Base-by-base conservation (phyloP, 192 early-diverging fungal genomes). In the Anaeromyces robustus region DNA sequence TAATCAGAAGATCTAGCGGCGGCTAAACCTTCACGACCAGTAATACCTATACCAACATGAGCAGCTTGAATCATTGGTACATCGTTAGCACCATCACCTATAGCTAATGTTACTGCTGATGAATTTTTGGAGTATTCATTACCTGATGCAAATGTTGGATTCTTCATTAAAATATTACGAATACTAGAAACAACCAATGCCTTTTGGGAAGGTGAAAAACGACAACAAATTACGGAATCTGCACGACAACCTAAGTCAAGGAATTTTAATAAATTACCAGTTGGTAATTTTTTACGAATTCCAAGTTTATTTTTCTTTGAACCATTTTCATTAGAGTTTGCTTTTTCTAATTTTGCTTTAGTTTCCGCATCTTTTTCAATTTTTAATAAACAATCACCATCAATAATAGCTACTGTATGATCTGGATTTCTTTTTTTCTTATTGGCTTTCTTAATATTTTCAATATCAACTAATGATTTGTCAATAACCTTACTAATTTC, bases 51-150 rank as follows among this genome's bases (percentile, higher is more conserved):
- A 18, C 96, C 96, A 30, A 96, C 93, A 79, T 97, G 91, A 17
- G 96, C 95, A 81, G 94, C 94, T 81, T 96, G 93, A 81, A 97
- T 95, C 96, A 97, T 97, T 29, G 94, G 92, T 89, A 97, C 94
- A 80, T 97, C 96, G 82, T 97, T 97, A 78, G 94, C 96, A 22
- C 96, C 96, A 77, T 97, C 96, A 39, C 96, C 96, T 77, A 97
- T 95, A 17, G 93, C 93, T 59, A 94, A 82, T 29, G 94, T 95
- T 79, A 93, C 89, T 18, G 86, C 83, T 28, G 52, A 68, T n/a
- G 52, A 68, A n/a, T 68, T 68, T 9, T 68, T 68, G 0, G 52
- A 68, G 18, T 68, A 68, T 68, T 68, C 52, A 68, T n/a, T 26
- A n/a, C 52, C 26, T n/a, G 52, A 68, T 4, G 52, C 52, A 68